Percentiles rank a stretch among this genome's conserved stretches.
These are phyloP conservation scores for Umbelopsis ramanniana DNA, from an alignment of 192 early-diverging fungal genomes.

Conservation along the genomic window DNA sequence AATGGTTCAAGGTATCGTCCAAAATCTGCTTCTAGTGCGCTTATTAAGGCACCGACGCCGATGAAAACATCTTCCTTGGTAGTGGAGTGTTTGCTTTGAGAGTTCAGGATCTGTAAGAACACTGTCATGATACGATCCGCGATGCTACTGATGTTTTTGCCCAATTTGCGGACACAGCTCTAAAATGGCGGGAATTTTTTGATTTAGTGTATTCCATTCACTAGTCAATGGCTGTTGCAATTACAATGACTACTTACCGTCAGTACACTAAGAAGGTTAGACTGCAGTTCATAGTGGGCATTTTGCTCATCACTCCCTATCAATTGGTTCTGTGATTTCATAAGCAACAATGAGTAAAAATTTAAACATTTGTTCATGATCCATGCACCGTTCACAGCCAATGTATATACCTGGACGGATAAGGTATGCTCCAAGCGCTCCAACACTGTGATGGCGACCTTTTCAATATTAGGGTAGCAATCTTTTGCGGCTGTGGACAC, in stretches of 20 bases:
- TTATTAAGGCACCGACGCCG: slow-evolving; percentile 83
- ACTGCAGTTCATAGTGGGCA: slow-evolving; percentile 84
- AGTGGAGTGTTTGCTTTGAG: slow-evolving; percentile 79
- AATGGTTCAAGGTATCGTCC: slow-evolving; percentile 87
- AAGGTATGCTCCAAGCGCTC: slow-evolving; percentile 82
- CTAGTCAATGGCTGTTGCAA: no score
- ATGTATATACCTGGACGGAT: slow-evolving; percentile 3
- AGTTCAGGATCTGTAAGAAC: slow-evolving; percentile 76
- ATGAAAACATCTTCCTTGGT: slow-evolving; percentile 92
- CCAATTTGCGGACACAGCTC: slow-evolving; percentile 83
- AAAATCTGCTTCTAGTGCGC: slow-evolving; percentile 86
- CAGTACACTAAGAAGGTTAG: slow-evolving; percentile 92
- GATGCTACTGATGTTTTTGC: slow-evolving; percentile 70
- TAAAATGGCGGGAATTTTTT: not conserved
- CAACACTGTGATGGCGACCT: slow-evolving; percentile 76
- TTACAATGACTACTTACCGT: slow-evolving; percentile 55
- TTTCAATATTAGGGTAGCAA: slow-evolving; percentile 74
- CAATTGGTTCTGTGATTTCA: slow-evolving; percentile 63
- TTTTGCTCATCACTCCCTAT: slow-evolving; percentile 84
- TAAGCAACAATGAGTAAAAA: slow-evolving; percentile 6
- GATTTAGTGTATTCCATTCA: no score
- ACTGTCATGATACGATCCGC: slow-evolving; percentile 92
- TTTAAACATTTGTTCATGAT: not conserved
- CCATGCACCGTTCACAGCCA: not conserved
- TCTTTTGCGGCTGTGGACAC: slow-evolving; percentile 76